Percentiles rank a stretch among this genome's conserved stretches.
Conservation (phyloP, 2,329 filamentous ascomycete species). For the Cadophora sp. region DNA sequence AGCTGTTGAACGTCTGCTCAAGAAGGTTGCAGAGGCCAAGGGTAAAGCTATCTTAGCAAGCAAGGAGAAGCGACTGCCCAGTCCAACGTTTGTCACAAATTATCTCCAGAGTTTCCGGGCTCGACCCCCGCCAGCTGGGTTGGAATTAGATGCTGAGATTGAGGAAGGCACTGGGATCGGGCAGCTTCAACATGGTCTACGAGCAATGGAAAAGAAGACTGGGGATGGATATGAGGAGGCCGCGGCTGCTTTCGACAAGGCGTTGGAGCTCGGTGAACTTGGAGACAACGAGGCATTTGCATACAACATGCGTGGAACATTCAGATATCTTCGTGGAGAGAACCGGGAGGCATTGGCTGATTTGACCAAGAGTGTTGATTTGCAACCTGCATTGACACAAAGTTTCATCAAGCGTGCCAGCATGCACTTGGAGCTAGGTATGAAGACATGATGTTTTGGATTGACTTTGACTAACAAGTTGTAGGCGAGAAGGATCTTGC, state of each 20-base stretch:
- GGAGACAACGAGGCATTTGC: constrained; percentile 87
- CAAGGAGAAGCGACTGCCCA: constrained; percentile 86
- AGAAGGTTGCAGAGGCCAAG: constrained; percentile 96
- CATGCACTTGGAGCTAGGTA: constrained; percentile 94
- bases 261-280: constrained; percentile 80
- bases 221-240: constrained; percentile 92
- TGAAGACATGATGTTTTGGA: constrained; percentile 41
- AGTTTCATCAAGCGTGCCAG: constrained; percentile 99
- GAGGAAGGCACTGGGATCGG: constrained; percentile 81
- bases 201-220: constrained; percentile 84
- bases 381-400: constrained; percentile 88
- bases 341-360: constrained; percentile 83
- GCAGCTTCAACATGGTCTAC: constrained; percentile 83
- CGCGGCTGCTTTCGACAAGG: constrained; percentile 83
- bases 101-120: constrained; percentile 98
- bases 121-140: constrained; percentile 77
- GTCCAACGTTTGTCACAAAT: constrained; percentile 96
- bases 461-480: constrained; percentile 43
- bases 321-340: constrained; percentile 90
- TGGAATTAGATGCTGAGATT: constrained; percentile 83
- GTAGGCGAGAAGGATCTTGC: constrained; percentile 84
- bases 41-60: constrained; percentile 84
- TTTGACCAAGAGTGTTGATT: constrained; percentile 89
- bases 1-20: constrained; percentile 89
- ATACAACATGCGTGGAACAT: constrained; percentile 96